These are phyloP conservation scores for Candida multigemmis DNA, from an alignment of 805 yeast genomes.

Conservation along the genomic window DNA sequence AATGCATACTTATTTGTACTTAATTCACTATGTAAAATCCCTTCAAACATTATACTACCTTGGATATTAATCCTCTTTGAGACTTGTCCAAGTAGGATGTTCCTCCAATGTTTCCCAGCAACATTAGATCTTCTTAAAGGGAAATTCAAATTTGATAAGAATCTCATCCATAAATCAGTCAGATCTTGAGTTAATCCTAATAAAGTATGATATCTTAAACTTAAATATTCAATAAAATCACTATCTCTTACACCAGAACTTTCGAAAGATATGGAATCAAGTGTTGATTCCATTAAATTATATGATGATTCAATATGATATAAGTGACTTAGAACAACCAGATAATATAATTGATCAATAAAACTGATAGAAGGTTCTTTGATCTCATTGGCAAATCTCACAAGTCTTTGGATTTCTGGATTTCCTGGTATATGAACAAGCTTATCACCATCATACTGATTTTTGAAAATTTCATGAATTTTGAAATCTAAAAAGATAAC, in stretches of 20 bases:
- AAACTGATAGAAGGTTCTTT: constrained; percentile 12
- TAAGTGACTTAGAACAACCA: constrained; percentile 26
- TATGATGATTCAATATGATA: constrained; percentile 16
- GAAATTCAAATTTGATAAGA: constrained; percentile 10
- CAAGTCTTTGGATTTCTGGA: constrained; percentile 16
- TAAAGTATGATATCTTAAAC: constrained; percentile 23
- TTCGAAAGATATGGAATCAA: constrained; percentile 6
- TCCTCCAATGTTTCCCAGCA: constrained; percentile 26
- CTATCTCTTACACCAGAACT: constrained; percentile 7
- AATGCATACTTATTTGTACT: no score
- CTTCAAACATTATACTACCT: no score
- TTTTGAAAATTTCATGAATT: constrained; percentile 20
- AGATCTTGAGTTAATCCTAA: constrained; percentile 14
- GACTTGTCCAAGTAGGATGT: no score
- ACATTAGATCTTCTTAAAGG: constrained; percentile 20
- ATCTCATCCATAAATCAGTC: constrained; percentile 18
- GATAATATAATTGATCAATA: constrained; percentile 23
- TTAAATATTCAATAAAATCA: constrained; percentile 21
- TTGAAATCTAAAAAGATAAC: constrained; percentile 28
- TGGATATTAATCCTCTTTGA: no score
- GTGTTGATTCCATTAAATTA: constrained; percentile 9
- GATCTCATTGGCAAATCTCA: constrained; percentile 13
- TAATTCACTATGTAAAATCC: no score
- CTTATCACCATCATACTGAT: constrained; percentile 17
- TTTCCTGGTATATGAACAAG: constrained; percentile 6